Evolutionary conservation across 805 yeast species (phyloP).

Genomic region (Isabelozyma pseudorhagii): DNA sequence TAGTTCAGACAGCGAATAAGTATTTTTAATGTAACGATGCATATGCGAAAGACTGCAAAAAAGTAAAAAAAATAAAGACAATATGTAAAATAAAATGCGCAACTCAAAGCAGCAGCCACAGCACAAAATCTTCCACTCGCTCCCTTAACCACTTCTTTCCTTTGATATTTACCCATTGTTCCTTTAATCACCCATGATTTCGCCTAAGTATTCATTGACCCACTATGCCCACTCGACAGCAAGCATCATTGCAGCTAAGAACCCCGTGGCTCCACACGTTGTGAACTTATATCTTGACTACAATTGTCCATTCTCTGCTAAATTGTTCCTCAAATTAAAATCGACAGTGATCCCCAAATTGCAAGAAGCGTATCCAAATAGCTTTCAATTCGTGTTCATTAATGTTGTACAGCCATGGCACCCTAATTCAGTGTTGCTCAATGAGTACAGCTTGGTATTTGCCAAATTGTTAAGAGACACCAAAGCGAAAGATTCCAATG

Average conservation of each 20-base stretch:
- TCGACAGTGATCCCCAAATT: constrained; percentile 52
- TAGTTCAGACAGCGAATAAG: neutral
- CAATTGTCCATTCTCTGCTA: constrained; percentile 73
- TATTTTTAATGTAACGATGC: neutral
- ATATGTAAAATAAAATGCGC: neutral
- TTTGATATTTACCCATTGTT: neutral
- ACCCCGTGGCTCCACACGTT: constrained; percentile 29
- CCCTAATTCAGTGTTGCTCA: constrained; percentile 62
- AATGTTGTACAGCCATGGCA: constrained; percentile 94
- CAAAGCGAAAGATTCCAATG: constrained; percentile 16
- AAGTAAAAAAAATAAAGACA: no score
- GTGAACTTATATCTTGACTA: constrained; percentile 71
- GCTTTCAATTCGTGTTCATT: constrained; percentile 59
- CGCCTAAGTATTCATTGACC: constrained; percentile 39
- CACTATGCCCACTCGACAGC: constrained; percentile 27
- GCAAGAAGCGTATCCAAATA: constrained; percentile 41
- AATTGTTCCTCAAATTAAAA: constrained; percentile 55
- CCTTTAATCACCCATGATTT: constrained; percentile 23
- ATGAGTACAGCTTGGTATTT: constrained; percentile 71
- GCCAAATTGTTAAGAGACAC: constrained; percentile 55
- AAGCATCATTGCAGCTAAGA: constrained; percentile 10
- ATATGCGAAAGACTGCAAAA: neutral
- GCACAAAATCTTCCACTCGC: neutral
- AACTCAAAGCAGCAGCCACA: neutral
- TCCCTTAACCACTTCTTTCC: neutral